Conservation (phyloP, 106 monocot genomes). For the Cymbidium sinense region DNA sequence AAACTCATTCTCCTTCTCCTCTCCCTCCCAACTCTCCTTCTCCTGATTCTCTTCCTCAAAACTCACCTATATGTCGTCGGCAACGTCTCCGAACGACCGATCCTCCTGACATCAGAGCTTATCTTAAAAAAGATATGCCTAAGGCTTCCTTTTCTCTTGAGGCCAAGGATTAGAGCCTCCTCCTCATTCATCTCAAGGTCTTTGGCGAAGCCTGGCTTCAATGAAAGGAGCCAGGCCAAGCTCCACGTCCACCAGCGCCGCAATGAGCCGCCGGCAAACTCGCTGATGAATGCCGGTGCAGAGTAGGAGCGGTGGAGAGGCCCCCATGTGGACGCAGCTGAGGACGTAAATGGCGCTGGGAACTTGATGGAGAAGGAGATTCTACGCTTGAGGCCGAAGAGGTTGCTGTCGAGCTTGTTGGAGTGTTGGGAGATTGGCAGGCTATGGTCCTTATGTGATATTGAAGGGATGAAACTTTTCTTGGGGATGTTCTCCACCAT, state of each 20-base stretch:
- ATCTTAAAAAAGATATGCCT: slow-evolving; percentile 47
- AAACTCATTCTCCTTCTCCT: too few relatives aligned
- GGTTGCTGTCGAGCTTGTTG: neutral
- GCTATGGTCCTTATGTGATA: slow-evolving; percentile 46
- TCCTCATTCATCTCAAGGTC: slow-evolving; percentile 73
- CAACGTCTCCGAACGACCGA: slow-evolving; percentile 19
- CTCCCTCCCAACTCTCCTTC: too few relatives aligned
- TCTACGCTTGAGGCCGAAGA: slow-evolving; percentile 40
- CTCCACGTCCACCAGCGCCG: slow-evolving; percentile 53
- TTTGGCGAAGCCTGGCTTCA: slow-evolving; percentile 33
- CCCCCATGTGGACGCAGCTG: slow-evolving; percentile 28
- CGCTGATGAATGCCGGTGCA: slow-evolving; percentile 34
- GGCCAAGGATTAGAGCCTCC: slow-evolving; percentile 37
- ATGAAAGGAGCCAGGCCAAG: slow-evolving; percentile 41
- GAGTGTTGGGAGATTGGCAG: slow-evolving; percentile 43
- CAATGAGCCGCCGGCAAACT: slow-evolving; percentile 1
- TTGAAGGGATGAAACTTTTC: slow-evolving; percentile 53
- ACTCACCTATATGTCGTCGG: slow-evolving; percentile 20
- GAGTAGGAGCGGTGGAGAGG: slow-evolving; percentile 41
- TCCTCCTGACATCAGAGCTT: slow-evolving; percentile 21
- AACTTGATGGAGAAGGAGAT: slow-evolving; percentile 52
- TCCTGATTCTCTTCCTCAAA: neutral
- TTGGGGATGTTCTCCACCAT: slow-evolving; percentile 42
- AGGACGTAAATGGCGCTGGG: too few relatives aligned
- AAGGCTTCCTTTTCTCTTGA: slow-evolving; percentile 29